These are phyloP conservation scores for Agrostemma githago DNA, from an alignment of 148 eudicot genomes.

Conservation along the genomic window DNA sequence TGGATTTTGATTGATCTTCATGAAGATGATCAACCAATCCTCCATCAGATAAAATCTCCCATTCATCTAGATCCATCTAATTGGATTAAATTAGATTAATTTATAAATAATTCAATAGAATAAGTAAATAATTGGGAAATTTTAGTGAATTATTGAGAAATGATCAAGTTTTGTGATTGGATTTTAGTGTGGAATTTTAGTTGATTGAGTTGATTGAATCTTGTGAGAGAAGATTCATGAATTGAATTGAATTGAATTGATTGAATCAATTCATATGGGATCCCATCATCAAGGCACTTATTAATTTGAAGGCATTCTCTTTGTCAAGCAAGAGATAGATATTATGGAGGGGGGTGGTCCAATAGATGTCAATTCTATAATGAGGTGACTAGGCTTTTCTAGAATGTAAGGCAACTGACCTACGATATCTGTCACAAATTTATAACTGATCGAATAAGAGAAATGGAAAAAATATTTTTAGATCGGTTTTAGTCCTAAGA, in stretches of 20 bases:
- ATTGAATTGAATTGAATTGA: too few relatives aligned
- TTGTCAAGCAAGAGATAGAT: constrained; percentile 4
- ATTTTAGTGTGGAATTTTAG: constrained; percentile 28
- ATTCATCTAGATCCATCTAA: constrained; percentile 78
- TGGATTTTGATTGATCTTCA: constrained; percentile 34
- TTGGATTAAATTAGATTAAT: too few relatives aligned
- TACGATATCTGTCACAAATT: too few relatives aligned
- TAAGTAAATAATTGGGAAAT: background rate
- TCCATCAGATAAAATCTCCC: constrained; percentile 70
- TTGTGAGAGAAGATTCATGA: constrained; percentile 7
- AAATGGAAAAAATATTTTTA: too few relatives aligned
- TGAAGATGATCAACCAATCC: constrained; percentile 52
- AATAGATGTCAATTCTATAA: background rate
- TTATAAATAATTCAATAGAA: too few relatives aligned
- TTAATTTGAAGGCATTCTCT: constrained; percentile 12
- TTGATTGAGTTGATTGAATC: constrained; percentile 11
- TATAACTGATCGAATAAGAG: too few relatives aligned
- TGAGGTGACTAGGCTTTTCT: background rate
- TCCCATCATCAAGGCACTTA: constrained; percentile 1
- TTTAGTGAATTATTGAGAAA: constrained; percentile 1
- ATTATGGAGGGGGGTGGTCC: background rate
- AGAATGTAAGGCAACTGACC: too few relatives aligned
- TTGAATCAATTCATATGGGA: constrained; percentile 11
- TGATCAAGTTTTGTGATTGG: constrained; percentile 21
- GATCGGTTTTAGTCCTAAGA: too few relatives aligned